Conservation (phyloP, 768 basidiomycete species). For the Atractiella rhizophila region DNA sequence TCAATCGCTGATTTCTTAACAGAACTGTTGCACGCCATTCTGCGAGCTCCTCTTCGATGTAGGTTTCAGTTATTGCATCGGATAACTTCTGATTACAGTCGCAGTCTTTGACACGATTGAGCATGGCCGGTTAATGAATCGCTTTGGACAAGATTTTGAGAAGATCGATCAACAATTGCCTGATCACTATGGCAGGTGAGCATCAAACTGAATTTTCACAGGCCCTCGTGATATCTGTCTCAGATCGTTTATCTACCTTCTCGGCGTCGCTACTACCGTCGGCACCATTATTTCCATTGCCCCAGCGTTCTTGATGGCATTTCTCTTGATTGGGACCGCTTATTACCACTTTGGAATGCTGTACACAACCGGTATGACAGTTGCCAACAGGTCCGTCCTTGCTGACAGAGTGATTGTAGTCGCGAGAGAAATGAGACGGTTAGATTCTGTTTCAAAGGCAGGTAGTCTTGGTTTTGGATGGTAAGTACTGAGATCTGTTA, state of each 20-base stretch:
- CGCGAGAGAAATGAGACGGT: constrained; percentile 24
- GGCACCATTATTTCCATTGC: constrained; percentile 12
- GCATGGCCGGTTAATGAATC: constrained; percentile 12
- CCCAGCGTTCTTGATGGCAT: constrained; percentile 15
- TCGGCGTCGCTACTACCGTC: constrained; percentile 15
- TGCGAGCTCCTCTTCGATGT: constrained; percentile 16
- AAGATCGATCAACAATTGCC: constrained; percentile 14
- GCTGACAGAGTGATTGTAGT: too few species aligned
- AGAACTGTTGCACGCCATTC: constrained; percentile 11
- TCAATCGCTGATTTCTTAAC: not conserved
- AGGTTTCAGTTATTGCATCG: too few species aligned
- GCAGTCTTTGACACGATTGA: constrained; percentile 18
- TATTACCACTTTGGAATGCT: not conserved
- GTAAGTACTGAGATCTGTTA: too few species aligned
- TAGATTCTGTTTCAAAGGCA: constrained; percentile 23
- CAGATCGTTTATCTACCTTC: constrained; percentile 9
- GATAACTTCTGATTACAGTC: too few species aligned
- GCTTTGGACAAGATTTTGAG: constrained; percentile 15
- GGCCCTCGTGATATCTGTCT: not conserved
- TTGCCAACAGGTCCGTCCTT: constrained; percentile 11
- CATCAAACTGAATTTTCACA: not conserved
- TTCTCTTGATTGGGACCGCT: constrained; percentile 9
- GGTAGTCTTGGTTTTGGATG: too few species aligned
- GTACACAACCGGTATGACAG: not conserved
- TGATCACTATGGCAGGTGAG: constrained; percentile 12